A percentile compares a stretch with the other conserved stretches of the same genome.
phyloP scores from a whole-genome alignment of 2,329 filamentous ascomycete genomes.

The Paracoccidioides brasiliensis region DNA sequence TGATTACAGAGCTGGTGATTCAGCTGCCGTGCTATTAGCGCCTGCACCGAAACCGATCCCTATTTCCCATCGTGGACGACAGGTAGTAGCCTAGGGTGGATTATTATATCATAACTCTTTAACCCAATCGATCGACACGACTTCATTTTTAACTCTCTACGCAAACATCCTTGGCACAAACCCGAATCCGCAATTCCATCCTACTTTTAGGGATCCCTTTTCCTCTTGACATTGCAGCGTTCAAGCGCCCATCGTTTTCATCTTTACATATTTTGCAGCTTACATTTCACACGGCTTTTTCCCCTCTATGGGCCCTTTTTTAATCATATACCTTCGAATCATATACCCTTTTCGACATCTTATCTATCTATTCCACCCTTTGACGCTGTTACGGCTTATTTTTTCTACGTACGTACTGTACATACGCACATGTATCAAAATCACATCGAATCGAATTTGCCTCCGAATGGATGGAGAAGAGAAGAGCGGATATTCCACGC shows the following conservation, averaged over 20 bases:
- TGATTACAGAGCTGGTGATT: background rate
- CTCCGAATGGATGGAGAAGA: no score
- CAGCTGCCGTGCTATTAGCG: slow-evolving; percentile 2
- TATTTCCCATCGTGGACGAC: slow-evolving; percentile 11
- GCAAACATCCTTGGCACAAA: background rate
- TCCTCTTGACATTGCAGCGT: no score
- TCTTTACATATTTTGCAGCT: no score
- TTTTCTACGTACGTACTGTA: background rate
- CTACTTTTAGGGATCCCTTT: no score
- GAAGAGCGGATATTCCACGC: no score
- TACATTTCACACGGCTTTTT: no score
- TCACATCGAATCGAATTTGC: no score
- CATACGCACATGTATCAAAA: no score
- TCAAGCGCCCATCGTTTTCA: no score
- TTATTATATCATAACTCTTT: background rate
- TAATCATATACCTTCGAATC: background rate
- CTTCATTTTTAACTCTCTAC: background rate
- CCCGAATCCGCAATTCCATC: no score
- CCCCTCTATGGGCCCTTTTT: no score
- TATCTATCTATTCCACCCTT: background rate
- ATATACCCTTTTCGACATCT: background rate
- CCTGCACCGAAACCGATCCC: slow-evolving; percentile 10
- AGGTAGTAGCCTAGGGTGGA: background rate
- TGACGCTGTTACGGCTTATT: background rate
- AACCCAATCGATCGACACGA: background rate